Conservation (phyloP, 2,329 filamentous ascomycete genomes). For the Metarhizium album region DNA sequence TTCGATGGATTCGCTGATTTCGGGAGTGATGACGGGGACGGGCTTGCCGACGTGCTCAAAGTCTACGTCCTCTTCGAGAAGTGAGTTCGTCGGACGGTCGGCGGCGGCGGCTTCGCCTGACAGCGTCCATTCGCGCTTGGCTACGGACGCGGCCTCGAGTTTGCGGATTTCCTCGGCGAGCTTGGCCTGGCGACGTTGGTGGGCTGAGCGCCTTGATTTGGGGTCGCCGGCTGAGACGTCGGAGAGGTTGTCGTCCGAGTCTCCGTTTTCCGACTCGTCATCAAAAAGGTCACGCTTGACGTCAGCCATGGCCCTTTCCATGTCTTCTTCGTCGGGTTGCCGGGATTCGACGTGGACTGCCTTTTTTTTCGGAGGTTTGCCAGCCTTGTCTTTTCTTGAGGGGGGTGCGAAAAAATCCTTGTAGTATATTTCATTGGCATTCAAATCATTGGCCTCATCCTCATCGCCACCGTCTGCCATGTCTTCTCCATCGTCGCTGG, state of each 20-base stretch:
- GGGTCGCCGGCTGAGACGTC: slow-evolving; percentile 59
- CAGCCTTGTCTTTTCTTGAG: slow-evolving; percentile 53
- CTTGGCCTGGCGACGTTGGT: slow-evolving; percentile 79
- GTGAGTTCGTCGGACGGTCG: slow-evolving; percentile 79
- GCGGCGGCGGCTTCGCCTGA: slow-evolving; percentile 75
- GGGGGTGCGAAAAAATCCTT: slow-evolving; percentile 91
- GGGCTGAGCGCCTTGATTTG: slow-evolving; percentile 65
- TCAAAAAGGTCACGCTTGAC: slow-evolving; percentile 88
- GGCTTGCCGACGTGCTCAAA: slow-evolving; percentile 95
- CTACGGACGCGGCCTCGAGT: slow-evolving; percentile 79
- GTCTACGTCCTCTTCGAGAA: slow-evolving; percentile 88
- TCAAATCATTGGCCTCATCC: slow-evolving; percentile 49
- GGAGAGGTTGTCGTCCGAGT: slow-evolving; percentile 53
- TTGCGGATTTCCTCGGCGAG: slow-evolving; percentile 83
- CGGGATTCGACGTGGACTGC: slow-evolving; percentile 28
- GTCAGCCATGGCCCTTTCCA: slow-evolving; percentile 75
- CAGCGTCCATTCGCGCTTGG: slow-evolving; percentile 84
- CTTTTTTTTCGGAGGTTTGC: slow-evolving; percentile 28
- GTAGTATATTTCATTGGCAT: slow-evolving; percentile 85
- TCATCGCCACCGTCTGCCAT: slow-evolving; percentile 31
- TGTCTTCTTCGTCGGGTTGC: slow-evolving; percentile 49
- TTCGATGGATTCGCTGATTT: slow-evolving; percentile 85
- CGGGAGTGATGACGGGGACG: slow-evolving; percentile 84
- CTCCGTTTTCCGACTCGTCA: slow-evolving; percentile 54
- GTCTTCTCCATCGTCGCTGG: slow-evolving; percentile 53